Conservation (phyloP, 2,329 filamentous ascomycete genomes). For the Hypoxylon sp. region DNA sequence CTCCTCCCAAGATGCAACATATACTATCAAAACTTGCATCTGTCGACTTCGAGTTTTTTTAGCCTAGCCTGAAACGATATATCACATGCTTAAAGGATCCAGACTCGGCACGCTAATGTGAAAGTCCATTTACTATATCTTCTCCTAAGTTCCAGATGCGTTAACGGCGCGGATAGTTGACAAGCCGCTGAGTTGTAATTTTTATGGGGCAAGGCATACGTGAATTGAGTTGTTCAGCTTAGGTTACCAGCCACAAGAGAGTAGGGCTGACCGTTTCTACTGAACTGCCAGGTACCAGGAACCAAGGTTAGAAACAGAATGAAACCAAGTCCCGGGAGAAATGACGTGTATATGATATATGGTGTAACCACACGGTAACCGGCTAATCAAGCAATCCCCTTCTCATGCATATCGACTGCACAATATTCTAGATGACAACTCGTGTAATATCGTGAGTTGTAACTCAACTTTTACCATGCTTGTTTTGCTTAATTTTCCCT, state of each 20-base stretch:
- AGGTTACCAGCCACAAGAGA: slow-evolving; percentile 18
- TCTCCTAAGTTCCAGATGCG: not conserved
- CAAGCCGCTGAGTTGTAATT: slow-evolving; percentile 3
- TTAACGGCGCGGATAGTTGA: not conserved
- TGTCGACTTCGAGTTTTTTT: not conserved
- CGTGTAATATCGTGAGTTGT: not conserved
- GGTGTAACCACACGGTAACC: slow-evolving; percentile 18
- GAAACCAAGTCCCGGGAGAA: slow-evolving; percentile 20
- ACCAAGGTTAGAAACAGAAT: not conserved
- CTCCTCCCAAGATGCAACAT: not conserved
- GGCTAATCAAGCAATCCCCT: slow-evolving; percentile 25
- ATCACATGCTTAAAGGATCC: not conserved
- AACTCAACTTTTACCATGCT: not conserved
- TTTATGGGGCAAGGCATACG: slow-evolving; percentile 12
- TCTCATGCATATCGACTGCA: slow-evolving; percentile 20
- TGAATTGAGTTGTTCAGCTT: not conserved
- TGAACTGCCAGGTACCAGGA: not conserved
- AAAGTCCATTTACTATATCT: too few species aligned
- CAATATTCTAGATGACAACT: slow-evolving; percentile 1
- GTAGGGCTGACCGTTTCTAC: slow-evolving; percentile 20
- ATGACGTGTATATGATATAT: slow-evolving; percentile 27
- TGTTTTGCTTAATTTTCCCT: slow-evolving; percentile 7
- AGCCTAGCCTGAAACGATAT: not conserved
- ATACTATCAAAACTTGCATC: not conserved
- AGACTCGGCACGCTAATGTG: not conserved